Percentiles rank a stretch among this genome's conserved stretches.
phyloP scores from a whole-genome alignment of 805 yeast species.

The Blastobotrys terrestris region DNA sequence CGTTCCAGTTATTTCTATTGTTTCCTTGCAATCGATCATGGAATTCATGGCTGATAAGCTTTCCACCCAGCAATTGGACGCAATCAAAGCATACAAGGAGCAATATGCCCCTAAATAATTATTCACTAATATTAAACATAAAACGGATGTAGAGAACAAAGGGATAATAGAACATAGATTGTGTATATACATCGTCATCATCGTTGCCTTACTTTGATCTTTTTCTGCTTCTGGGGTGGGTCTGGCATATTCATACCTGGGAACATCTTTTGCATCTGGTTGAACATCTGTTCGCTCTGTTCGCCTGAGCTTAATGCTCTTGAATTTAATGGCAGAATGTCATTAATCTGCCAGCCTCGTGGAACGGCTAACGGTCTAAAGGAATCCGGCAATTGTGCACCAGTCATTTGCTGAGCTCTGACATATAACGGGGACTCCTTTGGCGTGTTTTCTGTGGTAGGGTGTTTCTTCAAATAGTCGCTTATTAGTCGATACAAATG shows the following conservation, averaged over 20 bases:
- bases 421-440: slow-evolving; percentile 39
- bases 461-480: slow-evolving; percentile 55
- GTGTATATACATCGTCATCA: background rate
- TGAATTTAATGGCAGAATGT: slow-evolving; percentile 83
- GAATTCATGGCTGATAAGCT: slow-evolving; percentile 40
- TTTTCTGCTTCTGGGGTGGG: slow-evolving; percentile 19
- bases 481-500: slow-evolving; percentile 56
- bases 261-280: slow-evolving; percentile 25
- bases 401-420: slow-evolving; percentile 14
- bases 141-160: no score
- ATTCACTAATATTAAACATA: no score
- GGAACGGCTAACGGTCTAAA: slow-evolving; percentile 65
- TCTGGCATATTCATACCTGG: slow-evolving; percentile 26
- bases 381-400: slow-evolving; percentile 28
- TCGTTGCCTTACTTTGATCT: slow-evolving; percentile 19
- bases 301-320: slow-evolving; percentile 79
- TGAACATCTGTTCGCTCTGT: slow-evolving; percentile 46
- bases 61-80: slow-evolving; percentile 21
- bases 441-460: slow-evolving; percentile 61
- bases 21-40: slow-evolving; percentile 68
- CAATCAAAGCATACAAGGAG: slow-evolving; percentile 26
- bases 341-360: slow-evolving; percentile 80
- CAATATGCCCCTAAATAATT: slow-evolving; percentile 26
- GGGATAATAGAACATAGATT: no score
- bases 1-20: slow-evolving; percentile 82